Percentiles rank a stretch among this genome's conserved stretches.
These are phyloP conservation scores for Takakia lepidozioides DNA, from an alignment of 225 moss, liverwort and hornwort species.

Conservation along the genomic window DNA sequence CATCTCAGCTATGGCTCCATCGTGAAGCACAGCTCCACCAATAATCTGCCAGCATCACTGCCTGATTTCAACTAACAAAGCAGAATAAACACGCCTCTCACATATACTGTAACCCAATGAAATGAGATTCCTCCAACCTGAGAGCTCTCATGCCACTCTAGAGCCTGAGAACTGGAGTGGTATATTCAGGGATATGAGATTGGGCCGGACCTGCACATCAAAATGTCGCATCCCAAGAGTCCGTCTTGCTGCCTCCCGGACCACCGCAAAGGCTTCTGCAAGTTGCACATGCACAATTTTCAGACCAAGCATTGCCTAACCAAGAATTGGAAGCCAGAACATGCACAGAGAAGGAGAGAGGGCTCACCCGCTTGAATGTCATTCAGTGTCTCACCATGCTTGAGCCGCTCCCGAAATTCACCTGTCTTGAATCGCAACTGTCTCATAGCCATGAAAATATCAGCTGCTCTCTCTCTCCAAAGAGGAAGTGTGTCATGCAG, in stretches of 20 bases:
- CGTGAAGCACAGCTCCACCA: slow-evolving; percentile 95
- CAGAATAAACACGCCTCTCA: too few relatives aligned
- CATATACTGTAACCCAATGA: too few relatives aligned
- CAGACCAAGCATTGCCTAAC: not conserved
- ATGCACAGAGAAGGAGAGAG: slow-evolving; percentile 1
- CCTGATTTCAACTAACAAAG: too few relatives aligned
- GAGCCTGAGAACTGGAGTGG: too few relatives aligned
- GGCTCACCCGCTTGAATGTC: slow-evolving; percentile 63
- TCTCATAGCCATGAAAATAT: too few relatives aligned
- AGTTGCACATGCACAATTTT: not conserved
- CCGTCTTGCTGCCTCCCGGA: slow-evolving; percentile 92
- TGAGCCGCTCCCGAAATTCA: slow-evolving; percentile 70
- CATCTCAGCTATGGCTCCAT: slow-evolving; percentile 99
- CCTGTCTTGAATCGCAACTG: slow-evolving; percentile 70
- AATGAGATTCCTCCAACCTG: too few relatives aligned
- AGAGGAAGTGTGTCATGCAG: too few relatives aligned
- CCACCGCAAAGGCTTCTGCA: slow-evolving; percentile 95
- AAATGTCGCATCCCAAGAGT: slow-evolving; percentile 98
- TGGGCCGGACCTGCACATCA: slow-evolving; percentile 78
- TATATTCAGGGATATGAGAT: too few relatives aligned
- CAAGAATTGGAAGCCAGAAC: not conserved
- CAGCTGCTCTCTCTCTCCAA: too few relatives aligned
- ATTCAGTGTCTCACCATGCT: slow-evolving; percentile 71
- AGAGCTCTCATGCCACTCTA: too few relatives aligned
- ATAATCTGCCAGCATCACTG: slow-evolving; percentile 63